Evolutionary conservation across 1,284 basidiomycete species (phyloP), one percentile per base, ranked within the genome.

Genomic region (Microbotryomycetes sp.): DNA sequence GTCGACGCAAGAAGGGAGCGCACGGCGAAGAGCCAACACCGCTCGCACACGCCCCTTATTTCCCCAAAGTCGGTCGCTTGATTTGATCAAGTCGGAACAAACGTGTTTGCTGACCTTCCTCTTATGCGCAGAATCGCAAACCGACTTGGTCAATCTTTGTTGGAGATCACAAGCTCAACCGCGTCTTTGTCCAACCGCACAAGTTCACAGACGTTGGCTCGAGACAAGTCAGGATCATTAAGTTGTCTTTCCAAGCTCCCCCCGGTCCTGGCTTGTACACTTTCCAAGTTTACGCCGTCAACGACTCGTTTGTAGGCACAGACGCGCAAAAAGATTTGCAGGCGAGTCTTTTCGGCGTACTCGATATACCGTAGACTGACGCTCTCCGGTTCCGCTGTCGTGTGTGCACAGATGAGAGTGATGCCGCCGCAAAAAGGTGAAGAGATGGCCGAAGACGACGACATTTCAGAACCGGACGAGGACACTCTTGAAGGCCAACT

Each of bases 401-500:
- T 27, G 18, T 41, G n/a, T 27, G 13, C 16, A 35, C 72, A 91
- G 89, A 83, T 94, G 67, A 86, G 86, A 73, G 86, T 96, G 49
- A 88, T 91, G 61, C 85, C 89, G 31, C 77, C 82, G 7, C 80
- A 84, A 15, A 79, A 78, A 5, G 78, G 85, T 15, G 79, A 77
- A 9, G 77, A 76, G 0, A 84, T n/a, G 5, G 46, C 41, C 30
- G 70, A 61, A 30, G 60, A 85, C 11, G 91, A 94, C 72, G 91
- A 93, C 61, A 97, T 97, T 65, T 94, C 90, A 0, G 92, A 96
- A 57, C 92, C 92, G 0, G 93, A 97, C 52, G 93, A 97, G 76
- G 93, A 96, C 76, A 83, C 86, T 26, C 79, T 98, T 51, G 96
- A 93, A 3, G 96, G 96, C 3, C 96, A 99, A 79, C 97, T 98